phyloP scores from a whole-genome alignment of 1,284 basidiomycete genomes.

The Kwoniella shivajii region DNA sequence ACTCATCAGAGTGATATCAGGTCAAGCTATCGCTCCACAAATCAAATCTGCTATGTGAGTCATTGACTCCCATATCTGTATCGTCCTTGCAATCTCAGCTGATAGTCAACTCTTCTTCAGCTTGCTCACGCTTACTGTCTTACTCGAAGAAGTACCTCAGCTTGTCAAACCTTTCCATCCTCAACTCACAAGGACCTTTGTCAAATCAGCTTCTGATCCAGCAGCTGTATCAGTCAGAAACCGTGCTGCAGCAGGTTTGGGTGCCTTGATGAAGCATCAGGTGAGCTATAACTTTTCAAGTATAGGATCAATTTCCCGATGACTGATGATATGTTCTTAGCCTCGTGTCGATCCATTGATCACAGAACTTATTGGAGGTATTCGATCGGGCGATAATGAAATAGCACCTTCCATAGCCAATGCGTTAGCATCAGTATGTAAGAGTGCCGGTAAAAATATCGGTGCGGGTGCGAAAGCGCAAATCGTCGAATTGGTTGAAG shows the following conservation, averaged over 20 bases:
- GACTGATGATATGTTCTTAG: slow-evolving; percentile 22
- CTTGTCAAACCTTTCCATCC: slow-evolving; percentile 99
- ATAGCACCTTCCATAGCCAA: slow-evolving; percentile 73
- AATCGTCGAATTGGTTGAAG: slow-evolving; percentile 72
- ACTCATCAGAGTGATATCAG: slow-evolving; percentile 88
- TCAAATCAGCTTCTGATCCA: slow-evolving; percentile 86
- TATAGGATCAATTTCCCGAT: not conserved
- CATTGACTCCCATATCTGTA: not conserved
- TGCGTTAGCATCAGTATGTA: slow-evolving; percentile 76
- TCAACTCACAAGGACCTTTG: slow-evolving; percentile 93
- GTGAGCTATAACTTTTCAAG: slow-evolving; percentile 66
- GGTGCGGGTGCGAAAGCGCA: slow-evolving; percentile 72
- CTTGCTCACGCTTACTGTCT: slow-evolving; percentile 67
- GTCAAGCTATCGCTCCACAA: slow-evolving; percentile 81
- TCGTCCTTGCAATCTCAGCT: not conserved
- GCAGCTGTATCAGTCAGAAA: slow-evolving; percentile 77
- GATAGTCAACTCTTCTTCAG: slow-evolving; percentile 57
- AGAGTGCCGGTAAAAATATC: slow-evolving; percentile 71
- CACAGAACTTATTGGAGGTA: slow-evolving; percentile 69
- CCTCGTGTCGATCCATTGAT: slow-evolving; percentile 67
- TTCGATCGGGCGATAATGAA: slow-evolving; percentile 65
- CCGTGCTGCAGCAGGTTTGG: slow-evolving; percentile 80
- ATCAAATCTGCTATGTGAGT: slow-evolving; percentile 80
- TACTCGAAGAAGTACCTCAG: slow-evolving; percentile 79
- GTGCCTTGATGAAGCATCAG: slow-evolving; percentile 89